These are phyloP conservation scores for Strigomonas galati DNA, from an alignment of 208 protist species.

Conservation along the genomic window DNA sequence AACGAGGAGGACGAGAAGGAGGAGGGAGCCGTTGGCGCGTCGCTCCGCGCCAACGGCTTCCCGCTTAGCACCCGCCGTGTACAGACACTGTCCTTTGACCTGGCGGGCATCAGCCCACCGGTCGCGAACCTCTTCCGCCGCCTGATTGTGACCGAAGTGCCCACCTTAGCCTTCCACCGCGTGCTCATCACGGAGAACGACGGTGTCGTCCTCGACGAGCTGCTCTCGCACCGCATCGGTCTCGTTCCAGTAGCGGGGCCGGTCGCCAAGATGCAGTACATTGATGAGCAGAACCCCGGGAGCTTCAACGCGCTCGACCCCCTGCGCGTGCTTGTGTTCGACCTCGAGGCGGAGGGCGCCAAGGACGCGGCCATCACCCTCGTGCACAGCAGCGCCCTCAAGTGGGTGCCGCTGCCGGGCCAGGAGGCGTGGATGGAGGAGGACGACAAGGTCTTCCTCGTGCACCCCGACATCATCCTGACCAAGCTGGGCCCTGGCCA, in stretches of 20 bases:
- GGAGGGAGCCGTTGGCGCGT: conserved; percentile 5
- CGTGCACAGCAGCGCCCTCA: conserved; percentile 90
- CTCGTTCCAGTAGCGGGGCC: conserved; percentile 97
- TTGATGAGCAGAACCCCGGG: conserved; percentile 50
- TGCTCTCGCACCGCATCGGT: conserved; percentile 96
- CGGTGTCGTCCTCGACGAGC: conserved; percentile 97
- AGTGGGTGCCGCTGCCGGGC: conserved; percentile 92
- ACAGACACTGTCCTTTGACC: conserved; percentile 79
- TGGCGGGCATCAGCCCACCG: conserved; percentile 72
- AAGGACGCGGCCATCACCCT: conserved; percentile 58
- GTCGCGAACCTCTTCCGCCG: conserved; percentile 98
- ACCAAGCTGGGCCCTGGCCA: conserved; percentile 97
- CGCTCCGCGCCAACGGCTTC: conserved; percentile 27
- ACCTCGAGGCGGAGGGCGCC: conserved; percentile 64
- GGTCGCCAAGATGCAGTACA: conserved; percentile 88
- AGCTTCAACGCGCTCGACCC: conserved; percentile 72
- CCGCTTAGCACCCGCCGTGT: conserved; percentile 65
- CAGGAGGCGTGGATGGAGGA: conserved; percentile 49
- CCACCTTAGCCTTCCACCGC: conserved; percentile 98
- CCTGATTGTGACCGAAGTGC: conserved; percentile 96
- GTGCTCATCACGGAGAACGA: conserved; percentile 98
- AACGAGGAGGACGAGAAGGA: conserved; percentile 25
- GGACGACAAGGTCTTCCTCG: conserved; percentile 85
- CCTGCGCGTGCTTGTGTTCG: conserved; percentile 73
- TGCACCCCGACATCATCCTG: conserved; percentile 97